Conservation (phyloP, 371 early-diverging fungal species). For the Synchytrium microbalum region DNA sequence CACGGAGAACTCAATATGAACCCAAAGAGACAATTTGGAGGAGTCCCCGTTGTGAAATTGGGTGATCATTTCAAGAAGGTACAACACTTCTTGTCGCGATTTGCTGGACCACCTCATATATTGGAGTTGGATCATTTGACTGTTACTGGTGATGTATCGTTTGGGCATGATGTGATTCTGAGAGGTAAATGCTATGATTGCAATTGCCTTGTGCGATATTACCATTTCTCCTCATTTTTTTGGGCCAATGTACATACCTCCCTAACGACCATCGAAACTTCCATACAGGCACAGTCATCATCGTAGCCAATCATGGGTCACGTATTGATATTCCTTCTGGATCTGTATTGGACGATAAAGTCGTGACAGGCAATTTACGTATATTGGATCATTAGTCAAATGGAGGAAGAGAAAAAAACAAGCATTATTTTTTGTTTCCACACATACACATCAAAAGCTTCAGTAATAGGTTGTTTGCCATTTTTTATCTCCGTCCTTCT, state of each 20-base stretch:
- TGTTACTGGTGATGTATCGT: constrained; percentile 90
- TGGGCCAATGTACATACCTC: background rate
- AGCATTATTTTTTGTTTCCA: no score
- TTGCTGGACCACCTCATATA: constrained; percentile 85
- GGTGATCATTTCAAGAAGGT: constrained; percentile 96
- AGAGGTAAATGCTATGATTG: constrained; percentile 5
- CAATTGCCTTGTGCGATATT: background rate
- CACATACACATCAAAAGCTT: no score
- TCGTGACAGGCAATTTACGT: constrained; percentile 90
- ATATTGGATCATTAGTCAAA: constrained; percentile 35
- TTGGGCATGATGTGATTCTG: constrained; percentile 82
- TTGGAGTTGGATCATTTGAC: constrained; percentile 94
- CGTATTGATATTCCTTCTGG: constrained; percentile 93
- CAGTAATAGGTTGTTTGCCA: no score
- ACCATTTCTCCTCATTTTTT: background rate
- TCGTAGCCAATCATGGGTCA: constrained; percentile 88
- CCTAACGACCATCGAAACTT: background rate
- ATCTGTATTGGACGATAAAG: constrained; percentile 88
- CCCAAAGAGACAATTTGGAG: constrained; percentile 79
- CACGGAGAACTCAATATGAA: constrained; percentile 84
- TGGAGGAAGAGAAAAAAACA: no score
- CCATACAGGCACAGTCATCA: constrained; percentile 83
- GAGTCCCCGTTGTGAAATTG: constrained; percentile 84
- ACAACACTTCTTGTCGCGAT: constrained; percentile 54
- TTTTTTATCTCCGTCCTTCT: no score